Conservation (phyloP, 768 basidiomycete species). For the Epithele typhae region DNA sequence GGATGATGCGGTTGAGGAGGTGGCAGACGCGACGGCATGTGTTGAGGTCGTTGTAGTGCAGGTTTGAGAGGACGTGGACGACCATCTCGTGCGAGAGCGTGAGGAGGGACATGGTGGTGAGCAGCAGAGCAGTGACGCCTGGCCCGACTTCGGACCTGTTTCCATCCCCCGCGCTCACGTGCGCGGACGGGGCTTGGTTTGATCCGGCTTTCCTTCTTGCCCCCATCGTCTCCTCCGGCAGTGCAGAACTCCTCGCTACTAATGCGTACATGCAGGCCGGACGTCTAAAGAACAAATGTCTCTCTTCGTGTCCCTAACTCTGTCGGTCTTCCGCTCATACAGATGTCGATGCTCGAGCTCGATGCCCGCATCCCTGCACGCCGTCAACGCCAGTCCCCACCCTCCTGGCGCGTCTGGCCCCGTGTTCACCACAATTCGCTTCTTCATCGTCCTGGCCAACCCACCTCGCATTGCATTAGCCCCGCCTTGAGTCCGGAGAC, state of each 20-base stretch:
- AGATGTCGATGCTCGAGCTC: too few relatives aligned
- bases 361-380: conserved; percentile 4
- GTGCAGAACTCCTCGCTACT: too few relatives aligned
- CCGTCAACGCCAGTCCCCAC: conserved; percentile 5
- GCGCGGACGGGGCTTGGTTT: too few relatives aligned
- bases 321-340: too few relatives aligned
- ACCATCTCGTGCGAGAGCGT: conserved; percentile 17
- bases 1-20: conserved; percentile 12
- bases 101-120: conserved; percentile 11
- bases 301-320: too few relatives aligned
- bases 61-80: conserved; percentile 17
- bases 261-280: too few relatives aligned
- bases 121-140: too few relatives aligned
- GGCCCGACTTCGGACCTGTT: too few relatives aligned
- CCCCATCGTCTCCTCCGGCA: too few relatives aligned
- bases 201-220: too few relatives aligned
- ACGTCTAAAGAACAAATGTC: too few relatives aligned
- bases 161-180: too few relatives aligned
- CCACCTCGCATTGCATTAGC: neutral
- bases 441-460: neutral
- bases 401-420: conserved; percentile 3
- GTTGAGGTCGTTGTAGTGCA: conserved; percentile 12
- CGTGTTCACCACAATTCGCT: conserved; percentile 10
- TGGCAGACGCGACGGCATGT: conserved; percentile 7
- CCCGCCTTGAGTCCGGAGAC: conserved; percentile 6